Evolutionary conservation across 2,329 filamentous ascomycete species (phyloP), one percentile per base, ranked within the genome.

Genomic region (Xylaria sp.): DNA sequence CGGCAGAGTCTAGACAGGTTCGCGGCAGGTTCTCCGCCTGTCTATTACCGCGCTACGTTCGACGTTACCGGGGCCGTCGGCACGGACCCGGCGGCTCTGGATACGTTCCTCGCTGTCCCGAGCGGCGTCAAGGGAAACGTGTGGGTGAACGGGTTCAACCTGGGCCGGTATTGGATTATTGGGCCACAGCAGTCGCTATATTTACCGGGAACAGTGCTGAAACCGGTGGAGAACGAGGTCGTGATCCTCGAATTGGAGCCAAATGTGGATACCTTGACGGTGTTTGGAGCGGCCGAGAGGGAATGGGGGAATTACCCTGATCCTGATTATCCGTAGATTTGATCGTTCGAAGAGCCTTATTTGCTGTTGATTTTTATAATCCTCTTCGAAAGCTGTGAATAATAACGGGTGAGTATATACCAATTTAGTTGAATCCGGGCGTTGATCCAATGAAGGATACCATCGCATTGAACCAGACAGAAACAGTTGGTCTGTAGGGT

Each of bases 171-270:
- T 70, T 86, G 83, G 84, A 74, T 76, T 15, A 75, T 85, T 41
- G 84, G 83, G 0, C 83, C 83, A 1, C 84, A 85, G 74, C 83
- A 85, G 74, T 80, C 78, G n/a, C 72, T 85, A 5, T 86, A 84
- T 67, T 66, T 85, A 1, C 84, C 83, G 0, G 83, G 83, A 1
- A 79, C 78, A 18, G 69, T 81, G 12, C 57, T 84, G 39, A 79
- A 79, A 51, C 63, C 73, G 20, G 72, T 72, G 9, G 71, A 72
- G 18, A 85, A 85, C 70, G 79, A 82, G 62, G 78, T 85, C 13
- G 75, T 82, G 1, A 76, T 85, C 18, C 74, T 86, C 0, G 83
- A 83, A 63, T 71, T 85, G 28, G 83, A 85, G 73, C 83, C 83
- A 1, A 60, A 55, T 9, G 60, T 57, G 1, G 73, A 71, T 0